Evolutionary conservation across 2,329 filamentous ascomycete genomes (phyloP).

Genomic region (Neophaeococcomyces mojaviensis): DNA sequence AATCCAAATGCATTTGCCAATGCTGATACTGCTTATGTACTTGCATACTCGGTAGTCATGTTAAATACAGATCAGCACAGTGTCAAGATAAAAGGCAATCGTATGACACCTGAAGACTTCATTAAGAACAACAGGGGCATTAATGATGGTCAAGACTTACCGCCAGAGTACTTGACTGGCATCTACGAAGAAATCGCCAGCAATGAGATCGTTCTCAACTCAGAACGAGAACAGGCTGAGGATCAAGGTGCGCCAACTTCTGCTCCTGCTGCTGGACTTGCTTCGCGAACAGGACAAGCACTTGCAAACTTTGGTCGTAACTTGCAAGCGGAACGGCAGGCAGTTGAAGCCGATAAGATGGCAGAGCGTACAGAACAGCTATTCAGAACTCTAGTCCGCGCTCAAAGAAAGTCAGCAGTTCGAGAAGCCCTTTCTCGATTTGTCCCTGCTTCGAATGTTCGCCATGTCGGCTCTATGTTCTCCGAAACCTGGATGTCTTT

Average conservation of each 20-base stretch:
- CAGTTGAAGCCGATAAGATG: slow-evolving; percentile 95
- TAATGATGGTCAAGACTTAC: slow-evolving; percentile 90
- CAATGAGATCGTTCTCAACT: slow-evolving; percentile 91
- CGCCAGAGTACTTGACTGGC: slow-evolving; percentile 77
- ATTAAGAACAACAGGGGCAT: slow-evolving; percentile 99
- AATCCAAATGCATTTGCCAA: slow-evolving; percentile 98
- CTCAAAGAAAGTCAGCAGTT: slow-evolving; percentile 72
- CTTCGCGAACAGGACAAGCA: slow-evolving; percentile 77
- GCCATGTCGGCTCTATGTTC: slow-evolving; percentile 96
- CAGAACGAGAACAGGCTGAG: slow-evolving; percentile 81
- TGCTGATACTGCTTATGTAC: slow-evolving; percentile 91
- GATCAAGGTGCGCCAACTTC: slow-evolving; percentile 61
- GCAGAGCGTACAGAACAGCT: slow-evolving; percentile 70
- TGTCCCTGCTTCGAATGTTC: slow-evolving; percentile 87
- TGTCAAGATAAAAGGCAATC: slow-evolving; percentile 66
- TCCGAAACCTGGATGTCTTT: slow-evolving; percentile 99
- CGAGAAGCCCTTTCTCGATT: slow-evolving; percentile 63
- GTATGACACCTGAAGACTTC: slow-evolving; percentile 95
- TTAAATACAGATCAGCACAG: slow-evolving; percentile 95
- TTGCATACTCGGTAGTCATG: slow-evolving; percentile 94
- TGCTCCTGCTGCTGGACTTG: slow-evolving; percentile 57
- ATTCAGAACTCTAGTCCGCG: slow-evolving; percentile 87
- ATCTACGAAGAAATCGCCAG: slow-evolving; percentile 89
- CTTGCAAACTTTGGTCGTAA: slow-evolving; percentile 88
- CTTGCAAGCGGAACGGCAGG: slow-evolving; percentile 82